Base-by-base conservation (phyloP, 108 stramenopile genomes). In the Chaetoceros tenuissimus region DNA sequence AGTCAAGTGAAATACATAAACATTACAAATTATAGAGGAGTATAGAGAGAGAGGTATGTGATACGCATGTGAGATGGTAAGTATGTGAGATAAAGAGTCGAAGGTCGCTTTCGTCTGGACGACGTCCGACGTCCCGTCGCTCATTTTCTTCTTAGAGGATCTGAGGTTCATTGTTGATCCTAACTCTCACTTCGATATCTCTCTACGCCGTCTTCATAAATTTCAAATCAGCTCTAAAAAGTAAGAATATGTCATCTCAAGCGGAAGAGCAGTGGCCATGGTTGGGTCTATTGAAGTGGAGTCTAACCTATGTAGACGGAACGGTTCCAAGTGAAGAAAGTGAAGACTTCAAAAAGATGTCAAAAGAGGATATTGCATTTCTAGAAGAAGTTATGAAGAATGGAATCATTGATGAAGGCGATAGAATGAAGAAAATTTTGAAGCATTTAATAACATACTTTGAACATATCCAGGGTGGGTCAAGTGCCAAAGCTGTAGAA, bases 221-320 rank as follows among this genome's bases (percentile, higher is more conserved):
- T n/a, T n/a, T n/a, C n/a, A 10, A 10, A 40, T 13, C 8, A 40
- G 8, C 34, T 10, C 5, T 40, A 40, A 5, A 40, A 40, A 10
- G 8, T 5, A 40, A 10, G 5, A 13, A 40, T 13, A 40, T 40
- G 34, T 40, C 34, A 10, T 40, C 34, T 10, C 34, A 40, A 40
- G 8, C 34, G 13, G 8, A 40, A 40, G 34, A 40, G 13, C 5
- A 13, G 3, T 80, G 74, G 74, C 81, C 81, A 1, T 92, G 91
- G 91, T 55, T 88, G 18, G 91, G 87, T 31, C 77, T 92, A 0
- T 48, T 92, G 48, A 92, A 92, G 72, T 92, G 87, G 91, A 71
- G 67, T 7, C 58, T 92, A 31, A 67, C 81, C 24, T 84, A 87
- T 59, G 55, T 55, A 3, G 91, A 92, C 45, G 91, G 91, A 1